These are phyloP conservation scores for Leccinum pachyderme DNA, from an alignment of 1,284 basidiomycete genomes.

Conservation along the genomic window DNA sequence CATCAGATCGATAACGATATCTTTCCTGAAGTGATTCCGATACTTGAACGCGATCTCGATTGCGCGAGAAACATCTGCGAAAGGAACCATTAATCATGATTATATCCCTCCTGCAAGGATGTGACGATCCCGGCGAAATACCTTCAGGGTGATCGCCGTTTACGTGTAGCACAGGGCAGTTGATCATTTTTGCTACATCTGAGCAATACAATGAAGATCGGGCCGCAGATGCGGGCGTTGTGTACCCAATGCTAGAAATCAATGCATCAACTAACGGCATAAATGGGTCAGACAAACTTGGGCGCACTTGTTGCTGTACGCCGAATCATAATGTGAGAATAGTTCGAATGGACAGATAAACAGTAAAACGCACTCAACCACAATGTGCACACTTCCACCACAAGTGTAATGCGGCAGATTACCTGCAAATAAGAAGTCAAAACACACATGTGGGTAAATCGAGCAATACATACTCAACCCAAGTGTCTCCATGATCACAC, in stretches of 20 bases:
- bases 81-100: background rate
- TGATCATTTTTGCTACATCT: constrained; percentile 88
- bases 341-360: constrained; percentile 43
- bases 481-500: constrained; percentile 84
- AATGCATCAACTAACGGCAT: background rate
- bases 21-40: constrained; percentile 81
- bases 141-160: constrained; percentile 91
- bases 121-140: constrained; percentile 28
- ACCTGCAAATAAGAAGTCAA: constrained; percentile 40
- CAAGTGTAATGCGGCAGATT: constrained; percentile 87
- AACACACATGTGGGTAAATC: background rate
- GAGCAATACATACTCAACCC: constrained; percentile 61
- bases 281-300: background rate
- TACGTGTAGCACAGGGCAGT: constrained; percentile 86
- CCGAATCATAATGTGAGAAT: constrained; percentile 49
- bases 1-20: constrained; percentile 84
- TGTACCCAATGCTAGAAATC: constrained; percentile 78
- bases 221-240: constrained; percentile 79
- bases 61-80: constrained; percentile 70
- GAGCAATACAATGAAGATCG: constrained; percentile 87
- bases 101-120: background rate
- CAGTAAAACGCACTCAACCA: constrained; percentile 74
- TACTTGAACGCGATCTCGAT: constrained; percentile 82
- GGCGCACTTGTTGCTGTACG: constrained; percentile 51
- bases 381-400: constrained; percentile 85